Base-by-base conservation (phyloP, 257 asterid species). In the Solanum stenotomum region DNA sequence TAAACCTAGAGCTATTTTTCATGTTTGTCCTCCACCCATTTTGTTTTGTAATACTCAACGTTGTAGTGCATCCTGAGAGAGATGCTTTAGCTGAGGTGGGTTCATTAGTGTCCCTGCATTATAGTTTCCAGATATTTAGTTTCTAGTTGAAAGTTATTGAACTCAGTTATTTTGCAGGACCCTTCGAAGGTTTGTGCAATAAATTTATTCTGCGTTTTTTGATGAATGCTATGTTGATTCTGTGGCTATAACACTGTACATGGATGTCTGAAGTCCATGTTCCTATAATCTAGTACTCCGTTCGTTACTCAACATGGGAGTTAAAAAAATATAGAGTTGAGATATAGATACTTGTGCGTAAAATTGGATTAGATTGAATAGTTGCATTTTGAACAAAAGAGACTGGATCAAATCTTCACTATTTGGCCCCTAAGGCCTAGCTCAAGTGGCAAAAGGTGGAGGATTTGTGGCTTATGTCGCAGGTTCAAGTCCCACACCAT, bases 41-140 rank as follows among this genome's bases (percentile, higher is more conserved):
- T 22, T 18, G 40, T 49, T 82, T 49, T 82, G 70, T 82, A 31
- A 31, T 49, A 49, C 63, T 49, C 44, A 49, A 82, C 38, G 4
- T 49, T 82, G 86, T 82, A 82, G 5, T 82, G 86, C 86, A 82
- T 82, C 68, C 86, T 18, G 68, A 82, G 86, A 49, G 85, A 44
- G 68, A 82, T 82, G 86, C 70, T 52, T 31, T 82, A 82, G 86
- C 86, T 82, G 70, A 82, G 59, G 29, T 49, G 70, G 86, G 86
- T 49, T 82, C 86, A 49, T 49, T 82, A 31, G 37, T 31, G 44
- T 18, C 86, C 70, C 44, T 31, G 70, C 70, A 16, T 31, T 82
- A 11, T 82, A 22, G 25, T 79, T 42, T 29, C 67, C 25, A 8
- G 14, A 25, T 44, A 44, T 27, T 27, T 78, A 16, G 20, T 12